phyloP scores from a whole-genome alignment of 164 flowering plant genomes.

The Umbellularia californica region DNA sequence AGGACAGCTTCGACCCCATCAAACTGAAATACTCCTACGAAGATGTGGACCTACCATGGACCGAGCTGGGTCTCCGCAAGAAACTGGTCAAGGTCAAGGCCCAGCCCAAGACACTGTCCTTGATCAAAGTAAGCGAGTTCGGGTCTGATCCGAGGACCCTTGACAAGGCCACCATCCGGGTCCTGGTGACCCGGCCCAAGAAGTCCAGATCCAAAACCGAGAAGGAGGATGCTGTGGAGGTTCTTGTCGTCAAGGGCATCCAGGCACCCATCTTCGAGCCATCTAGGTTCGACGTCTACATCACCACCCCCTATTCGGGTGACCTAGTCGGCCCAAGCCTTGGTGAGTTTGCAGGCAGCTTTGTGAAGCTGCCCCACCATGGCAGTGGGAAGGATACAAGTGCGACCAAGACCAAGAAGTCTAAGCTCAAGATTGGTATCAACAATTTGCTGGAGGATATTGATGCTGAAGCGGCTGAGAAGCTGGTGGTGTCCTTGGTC shows the following conservation, averaged over 20 bases:
- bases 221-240: neutral
- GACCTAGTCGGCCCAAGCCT: neutral
- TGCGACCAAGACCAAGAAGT: neutral
- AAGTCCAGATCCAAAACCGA: neutral
- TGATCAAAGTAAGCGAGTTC: neutral
- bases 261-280: slow-evolving; percentile 1
- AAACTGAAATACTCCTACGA: neutral
- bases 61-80: neutral
- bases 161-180: neutral
- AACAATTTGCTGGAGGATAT: slow-evolving; percentile 1
- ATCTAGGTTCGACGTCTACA: neutral
- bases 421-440: neutral
- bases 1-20: neutral
- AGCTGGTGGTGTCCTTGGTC: slow-evolving; percentile 5
- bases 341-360: slow-evolving; percentile 3
- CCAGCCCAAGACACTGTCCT: neutral
- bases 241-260: neutral
- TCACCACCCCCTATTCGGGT: neutral
- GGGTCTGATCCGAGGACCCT: neutral
- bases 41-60: slow-evolving; percentile 3
- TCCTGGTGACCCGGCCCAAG: neutral
- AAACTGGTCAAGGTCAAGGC: neutral
- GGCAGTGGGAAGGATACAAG: no score
- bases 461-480: neutral
- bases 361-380: neutral